Percentiles rank a stretch among this genome's conserved stretches.
Evolutionary conservation across 305 asterid species (phyloP).

Genomic region (Rubia peregrina): DNA sequence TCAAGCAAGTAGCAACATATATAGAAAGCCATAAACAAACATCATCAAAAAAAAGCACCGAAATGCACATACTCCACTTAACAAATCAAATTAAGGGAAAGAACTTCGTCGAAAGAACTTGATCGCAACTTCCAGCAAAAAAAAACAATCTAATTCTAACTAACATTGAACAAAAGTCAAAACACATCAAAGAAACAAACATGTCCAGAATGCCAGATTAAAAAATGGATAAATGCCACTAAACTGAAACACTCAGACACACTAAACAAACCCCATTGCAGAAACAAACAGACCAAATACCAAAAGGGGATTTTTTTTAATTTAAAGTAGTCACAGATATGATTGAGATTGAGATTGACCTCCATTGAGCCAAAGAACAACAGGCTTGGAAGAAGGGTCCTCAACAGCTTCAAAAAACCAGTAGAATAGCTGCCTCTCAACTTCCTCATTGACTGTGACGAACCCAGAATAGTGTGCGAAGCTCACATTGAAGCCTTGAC

Average conservation of each 20-base stretch:
- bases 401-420: constrained; percentile 89
- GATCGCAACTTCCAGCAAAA: not conserved
- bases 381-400: constrained; percentile 76
- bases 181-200: not conserved
- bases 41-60: not conserved
- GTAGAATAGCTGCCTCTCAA: constrained; percentile 65
- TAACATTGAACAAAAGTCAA: not conserved
- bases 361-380: constrained; percentile 95
- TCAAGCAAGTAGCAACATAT: not conserved
- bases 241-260: not conserved
- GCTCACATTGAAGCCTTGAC: constrained; percentile 61
- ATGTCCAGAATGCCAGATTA: not conserved
- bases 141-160: not conserved
- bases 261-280: not conserved
- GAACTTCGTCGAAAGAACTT: not conserved
- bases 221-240: not conserved
- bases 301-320: not conserved
- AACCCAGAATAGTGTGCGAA: constrained; percentile 72
- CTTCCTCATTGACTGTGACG: constrained; percentile 52
- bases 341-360: constrained; percentile 27
- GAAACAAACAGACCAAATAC: not conserved
- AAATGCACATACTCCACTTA: not conserved
- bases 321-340: not conserved
- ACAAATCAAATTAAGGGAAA: not conserved
- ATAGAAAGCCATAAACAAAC: not conserved